Base-by-base conservation (phyloP, 2,329 filamentous ascomycete genomes). In the Epicoccum nigrum region DNA sequence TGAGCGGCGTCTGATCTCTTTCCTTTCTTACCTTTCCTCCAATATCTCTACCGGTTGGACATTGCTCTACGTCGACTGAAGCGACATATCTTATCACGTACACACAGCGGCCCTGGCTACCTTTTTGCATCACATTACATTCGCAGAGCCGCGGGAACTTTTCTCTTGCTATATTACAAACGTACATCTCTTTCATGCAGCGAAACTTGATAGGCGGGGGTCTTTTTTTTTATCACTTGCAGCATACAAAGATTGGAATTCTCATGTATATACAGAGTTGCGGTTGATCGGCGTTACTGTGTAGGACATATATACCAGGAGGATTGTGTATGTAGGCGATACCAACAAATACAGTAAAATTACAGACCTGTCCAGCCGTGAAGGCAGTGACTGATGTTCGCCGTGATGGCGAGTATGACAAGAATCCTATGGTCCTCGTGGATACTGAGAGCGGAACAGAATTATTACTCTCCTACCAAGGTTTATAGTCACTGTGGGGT, bases 291-390 rank as follows among this genome's bases (percentile, higher is more conserved):
- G 47, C 47, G 47, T 51, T 41, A 6, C 21, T 19, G 28, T 5
- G 30, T 8, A 15, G 34, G 39, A 31, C 5, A 41, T 40, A 40
- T 41, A 45, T 30, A 33, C 30, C 16, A 40, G 25, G 28, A 40
- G 39, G 17, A 37, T 7, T 25, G 21, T 45, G 41, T 41, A 35
- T 33, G 35, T 45, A 51, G 28, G 9, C 25, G 31, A 38, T 49
- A 25, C 40, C 44, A 31, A 45, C 40, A 50, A 31, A 45, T 45
- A 51, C 34, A 51, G 16, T 28, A n/a, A 35, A 40, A 32, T 6
- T 19, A 39, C 4, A 21, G 17, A 5, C n/a, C 7, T 28, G 23
- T 5, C 17, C 19, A 7, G 28, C 28, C 12, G 4, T 28, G 15
- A 20, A 13, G 13, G 37, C 13, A n/a, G n/a, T n/a, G n/a, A n/a